phyloP scores from a whole-genome alignment of 192 early-diverging fungal species.

The Rhizoclosmatium sp. region DNA sequence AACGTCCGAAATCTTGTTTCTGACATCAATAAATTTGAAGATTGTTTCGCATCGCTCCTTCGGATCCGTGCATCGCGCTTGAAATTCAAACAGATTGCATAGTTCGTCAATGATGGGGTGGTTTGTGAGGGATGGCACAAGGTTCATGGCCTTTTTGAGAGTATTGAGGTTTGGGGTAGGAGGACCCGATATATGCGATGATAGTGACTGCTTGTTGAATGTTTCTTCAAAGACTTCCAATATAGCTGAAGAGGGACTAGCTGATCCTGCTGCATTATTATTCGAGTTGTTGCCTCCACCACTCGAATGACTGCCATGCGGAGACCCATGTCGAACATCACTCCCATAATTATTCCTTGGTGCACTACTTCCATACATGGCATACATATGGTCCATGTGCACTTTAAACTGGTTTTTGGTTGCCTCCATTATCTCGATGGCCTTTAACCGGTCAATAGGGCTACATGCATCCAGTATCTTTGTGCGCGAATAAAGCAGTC shows the following conservation, averaged over 20 bases:
- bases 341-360: too few relatives aligned
- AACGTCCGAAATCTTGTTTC: not conserved
- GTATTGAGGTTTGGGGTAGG: not conserved
- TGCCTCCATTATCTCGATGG: not conserved
- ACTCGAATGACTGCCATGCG: not conserved
- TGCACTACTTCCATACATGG: not conserved
- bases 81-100: not conserved
- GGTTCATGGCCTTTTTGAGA: not conserved
- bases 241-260: not conserved
- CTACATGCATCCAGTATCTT: not conserved
- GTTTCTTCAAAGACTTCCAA: not conserved
- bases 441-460: not conserved
- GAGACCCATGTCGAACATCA: not conserved
- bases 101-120: not conserved
- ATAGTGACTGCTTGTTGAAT: not conserved
- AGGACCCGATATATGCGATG: not conserved
- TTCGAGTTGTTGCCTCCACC: not conserved
- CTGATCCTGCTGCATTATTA: not conserved
- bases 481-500: not conserved
- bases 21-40: not conserved
- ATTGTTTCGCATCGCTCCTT: not conserved
- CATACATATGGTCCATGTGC: not conserved
- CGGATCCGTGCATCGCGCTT: not conserved
- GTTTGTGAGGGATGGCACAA: not conserved
- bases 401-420: not conserved